These are phyloP conservation scores for Plantago ovata DNA, from an alignment of 257 asterid species.

Conservation along the genomic window DNA sequence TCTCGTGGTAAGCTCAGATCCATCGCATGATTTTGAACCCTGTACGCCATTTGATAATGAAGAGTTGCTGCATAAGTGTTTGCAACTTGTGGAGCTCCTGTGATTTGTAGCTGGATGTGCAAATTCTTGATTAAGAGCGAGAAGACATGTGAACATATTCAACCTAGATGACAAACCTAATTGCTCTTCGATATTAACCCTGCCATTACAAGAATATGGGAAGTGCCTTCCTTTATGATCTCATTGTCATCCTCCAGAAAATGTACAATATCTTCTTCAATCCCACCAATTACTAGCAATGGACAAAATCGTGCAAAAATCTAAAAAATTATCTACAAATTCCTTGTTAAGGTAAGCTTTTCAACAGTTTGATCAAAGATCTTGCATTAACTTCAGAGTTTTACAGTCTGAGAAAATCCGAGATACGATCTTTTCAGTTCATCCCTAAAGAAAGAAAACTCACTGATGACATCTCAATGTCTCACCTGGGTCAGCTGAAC, in stretches of 20 bases:
- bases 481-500: slow-evolving; percentile 67
- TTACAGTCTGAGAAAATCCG: slow-evolving; percentile 26
- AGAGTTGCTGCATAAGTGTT: too few species aligned
- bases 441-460: slow-evolving; percentile 19
- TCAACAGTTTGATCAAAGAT: slow-evolving; percentile 19
- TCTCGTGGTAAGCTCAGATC: too few species aligned
- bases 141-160: slow-evolving; percentile 5
- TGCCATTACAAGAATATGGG: slow-evolving; percentile 97
- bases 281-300: slow-evolving; percentile 70
- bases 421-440: slow-evolving; percentile 9
- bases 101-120: too few species aligned
- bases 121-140: slow-evolving; percentile 13
- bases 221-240: slow-evolving; percentile 89
- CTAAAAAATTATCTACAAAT: slow-evolving; percentile 29
- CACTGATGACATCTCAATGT: slow-evolving; percentile 17
- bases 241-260: slow-evolving; percentile 98
- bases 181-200: slow-evolving; percentile 96
- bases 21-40: too few species aligned
- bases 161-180: slow-evolving; percentile 91
- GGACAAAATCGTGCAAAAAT: slow-evolving; percentile 96
- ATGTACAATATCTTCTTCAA: slow-evolving; percentile 79
- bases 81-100: too few species aligned
- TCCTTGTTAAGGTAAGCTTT: slow-evolving; percentile 1
- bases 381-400: slow-evolving; percentile 14
- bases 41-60: too few species aligned